Evolutionary conservation across 2,329 filamentous ascomycete genomes (phyloP).

Genomic region (Fusarium ramigenum): DNA sequence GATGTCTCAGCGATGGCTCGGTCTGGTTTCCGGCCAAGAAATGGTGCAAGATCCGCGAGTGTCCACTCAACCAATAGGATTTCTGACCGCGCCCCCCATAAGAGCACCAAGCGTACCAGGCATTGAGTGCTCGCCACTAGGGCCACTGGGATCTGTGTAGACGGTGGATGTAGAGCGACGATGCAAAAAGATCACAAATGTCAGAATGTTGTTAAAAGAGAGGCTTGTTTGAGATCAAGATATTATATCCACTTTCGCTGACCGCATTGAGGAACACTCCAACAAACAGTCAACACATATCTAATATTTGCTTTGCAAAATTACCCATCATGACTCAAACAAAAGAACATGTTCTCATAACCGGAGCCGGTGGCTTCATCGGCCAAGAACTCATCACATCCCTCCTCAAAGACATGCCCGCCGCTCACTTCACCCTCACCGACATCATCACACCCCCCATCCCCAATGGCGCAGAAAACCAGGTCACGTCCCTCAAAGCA

Average conservation of each 20-base stretch:
- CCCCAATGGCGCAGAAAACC: slow-evolving; percentile 48
- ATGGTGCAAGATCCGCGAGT: accelerated
- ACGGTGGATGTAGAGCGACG: accelerated
- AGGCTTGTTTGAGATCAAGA: accelerated
- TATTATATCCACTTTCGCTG: accelerated
- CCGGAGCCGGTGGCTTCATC: slow-evolving; percentile 71
- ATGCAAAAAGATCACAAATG: background rate
- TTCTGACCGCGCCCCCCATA: background rate
- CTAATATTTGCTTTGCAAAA: accelerated
- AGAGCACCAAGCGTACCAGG: accelerated
- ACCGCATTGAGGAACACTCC: accelerated
- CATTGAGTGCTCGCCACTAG: background rate
- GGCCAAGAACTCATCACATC: slow-evolving; percentile 69
- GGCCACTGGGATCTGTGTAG: background rate
- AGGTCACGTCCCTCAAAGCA: slow-evolving; percentile 38
- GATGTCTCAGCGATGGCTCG: background rate
- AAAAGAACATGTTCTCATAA: slow-evolving; percentile 62
- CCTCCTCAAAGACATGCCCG: slow-evolving; percentile 54
- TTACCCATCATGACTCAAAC: slow-evolving; percentile 12
- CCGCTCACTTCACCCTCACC: slow-evolving; percentile 60
- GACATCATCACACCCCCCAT: slow-evolving; percentile 64
- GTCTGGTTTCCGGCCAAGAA: background rate
- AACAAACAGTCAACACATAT: background rate
- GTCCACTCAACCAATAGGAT: background rate
- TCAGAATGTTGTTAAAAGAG: background rate